Evolutionary conservation across 2,329 filamentous ascomycete genomes (phyloP).

Genomic region (Sporothrix euskadiensis): DNA sequence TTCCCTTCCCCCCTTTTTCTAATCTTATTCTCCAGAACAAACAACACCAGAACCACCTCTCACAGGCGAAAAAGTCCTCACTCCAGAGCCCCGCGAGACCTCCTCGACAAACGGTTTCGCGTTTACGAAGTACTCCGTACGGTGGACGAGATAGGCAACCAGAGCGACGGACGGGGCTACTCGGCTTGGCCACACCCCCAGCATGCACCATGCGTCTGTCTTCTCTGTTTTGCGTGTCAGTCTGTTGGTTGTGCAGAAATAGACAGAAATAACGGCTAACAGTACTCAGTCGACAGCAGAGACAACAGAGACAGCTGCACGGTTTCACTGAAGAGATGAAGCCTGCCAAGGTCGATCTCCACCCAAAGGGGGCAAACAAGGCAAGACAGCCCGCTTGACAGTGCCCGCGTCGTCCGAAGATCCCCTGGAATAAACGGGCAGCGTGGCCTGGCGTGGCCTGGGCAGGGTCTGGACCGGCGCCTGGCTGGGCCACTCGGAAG

Average conservation of each 20-base stretch:
- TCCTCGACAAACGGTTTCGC: constrained; percentile 2
- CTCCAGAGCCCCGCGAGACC: background rate
- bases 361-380: background rate
- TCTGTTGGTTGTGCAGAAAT: background rate
- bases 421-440: background rate
- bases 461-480: background rate
- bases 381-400: background rate
- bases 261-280: background rate
- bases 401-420: constrained; percentile 21
- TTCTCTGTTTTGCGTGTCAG: background rate
- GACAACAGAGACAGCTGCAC: background rate
- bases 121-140: background rate
- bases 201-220: background rate
- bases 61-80: background rate
- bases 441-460: background rate
- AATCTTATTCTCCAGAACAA: background rate
- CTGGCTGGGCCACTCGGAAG: background rate
- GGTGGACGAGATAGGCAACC: background rate
- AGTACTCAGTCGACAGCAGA: background rate
- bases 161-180: background rate
- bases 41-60: background rate
- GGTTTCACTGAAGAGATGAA: constrained; percentile 20
- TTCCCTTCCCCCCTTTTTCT: constrained; percentile 6
- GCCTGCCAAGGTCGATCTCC: background rate
- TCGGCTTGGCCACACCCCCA: background rate